Base-by-base conservation (phyloP, 768 basidiomycete genomes). In the Leccinum olivaceopallidum region DNA sequence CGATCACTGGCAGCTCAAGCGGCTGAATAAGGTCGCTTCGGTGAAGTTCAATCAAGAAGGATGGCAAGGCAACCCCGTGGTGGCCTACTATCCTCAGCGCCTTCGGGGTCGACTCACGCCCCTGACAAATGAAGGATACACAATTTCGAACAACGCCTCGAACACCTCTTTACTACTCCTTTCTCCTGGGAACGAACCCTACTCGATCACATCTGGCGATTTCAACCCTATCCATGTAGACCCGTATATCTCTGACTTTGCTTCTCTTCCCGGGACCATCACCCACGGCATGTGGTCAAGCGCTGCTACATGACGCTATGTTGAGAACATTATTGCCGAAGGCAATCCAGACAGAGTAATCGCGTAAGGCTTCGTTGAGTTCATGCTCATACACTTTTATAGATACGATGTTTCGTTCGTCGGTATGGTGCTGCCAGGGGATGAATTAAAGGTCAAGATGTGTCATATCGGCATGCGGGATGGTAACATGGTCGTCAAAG, bases 151-250 rank as follows among this genome's bases (percentile, higher is more conserved):
- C 47, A 71, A 79, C n/a, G 77, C 83, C 4, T 79, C 82, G 18
- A 87, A 88, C 10, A 74, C 80, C 7, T 96, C 7, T 96, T 94
- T 81, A 86, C 79, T 51, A 84, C 96, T 4, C 96, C 96, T 26
- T 78, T 91, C 50, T 93, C 92, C 52, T 22, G 22, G 22, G 22
- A 99, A 99, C 71, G 92, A 96, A 75, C 90, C 94, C 2, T 99
- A 98, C 77, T 98, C 95, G 5, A 86, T 88, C 74, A 84, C 95
- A 53, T 99, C 97, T 0, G 95, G 96, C 50, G 96, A 99, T 76
- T 98, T 94, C 82, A 98, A 99, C 75, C 97, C 97, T 30, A 99
- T 99, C 67, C 97, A 99, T 73, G 81, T 97, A 74, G 98, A 99
- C 76, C 96, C 97, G 0, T 98, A 98, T 81, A 98, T 99, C 80